Conservation (phyloP, 805 yeast species). For the Vanderwaltozyma yarrowii region DNA sequence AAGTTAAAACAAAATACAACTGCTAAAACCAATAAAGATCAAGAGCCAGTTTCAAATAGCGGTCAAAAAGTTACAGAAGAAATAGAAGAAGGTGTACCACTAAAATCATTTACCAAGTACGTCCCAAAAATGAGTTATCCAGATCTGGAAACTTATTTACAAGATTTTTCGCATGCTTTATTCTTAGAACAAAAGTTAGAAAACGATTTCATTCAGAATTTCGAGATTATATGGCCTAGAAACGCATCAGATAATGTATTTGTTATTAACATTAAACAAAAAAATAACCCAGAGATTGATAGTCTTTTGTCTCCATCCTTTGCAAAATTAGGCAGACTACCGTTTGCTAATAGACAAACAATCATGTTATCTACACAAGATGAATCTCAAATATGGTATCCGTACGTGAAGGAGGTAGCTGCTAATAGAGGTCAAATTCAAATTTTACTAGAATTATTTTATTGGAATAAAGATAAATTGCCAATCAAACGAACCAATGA, state of each 20-base stretch:
- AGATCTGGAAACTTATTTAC: constrained; percentile 41
- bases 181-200: constrained; percentile 52
- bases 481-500: constrained; percentile 34
- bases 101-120: constrained; percentile 27
- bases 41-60: too few species aligned
- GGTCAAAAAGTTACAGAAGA: background rate
- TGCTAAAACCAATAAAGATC: too few species aligned
- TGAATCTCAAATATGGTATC: constrained; percentile 49
- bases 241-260: constrained; percentile 31
- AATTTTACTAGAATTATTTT: constrained; percentile 41
- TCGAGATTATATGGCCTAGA: constrained; percentile 45
- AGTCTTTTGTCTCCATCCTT: constrained; percentile 41
- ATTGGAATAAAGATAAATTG: constrained; percentile 46
- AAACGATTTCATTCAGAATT: constrained; percentile 36
- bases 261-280: constrained; percentile 15
- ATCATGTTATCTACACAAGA: constrained; percentile 42
- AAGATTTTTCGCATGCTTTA: constrained; percentile 50
- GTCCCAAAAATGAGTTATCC: constrained; percentile 40
- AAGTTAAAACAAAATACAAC: too few species aligned
- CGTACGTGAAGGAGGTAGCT: constrained; percentile 39
- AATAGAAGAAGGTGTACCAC: constrained; percentile 27
- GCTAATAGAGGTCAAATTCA: constrained; percentile 23
- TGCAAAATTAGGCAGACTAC: constrained; percentile 44
- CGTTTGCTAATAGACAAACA: constrained; percentile 50
- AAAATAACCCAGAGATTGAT: constrained; percentile 33